Evolutionary conservation across 2,329 filamentous ascomycete species (phyloP), one percentile per base, ranked within the genome.

Genomic region (Exophiala sideris): DNA sequence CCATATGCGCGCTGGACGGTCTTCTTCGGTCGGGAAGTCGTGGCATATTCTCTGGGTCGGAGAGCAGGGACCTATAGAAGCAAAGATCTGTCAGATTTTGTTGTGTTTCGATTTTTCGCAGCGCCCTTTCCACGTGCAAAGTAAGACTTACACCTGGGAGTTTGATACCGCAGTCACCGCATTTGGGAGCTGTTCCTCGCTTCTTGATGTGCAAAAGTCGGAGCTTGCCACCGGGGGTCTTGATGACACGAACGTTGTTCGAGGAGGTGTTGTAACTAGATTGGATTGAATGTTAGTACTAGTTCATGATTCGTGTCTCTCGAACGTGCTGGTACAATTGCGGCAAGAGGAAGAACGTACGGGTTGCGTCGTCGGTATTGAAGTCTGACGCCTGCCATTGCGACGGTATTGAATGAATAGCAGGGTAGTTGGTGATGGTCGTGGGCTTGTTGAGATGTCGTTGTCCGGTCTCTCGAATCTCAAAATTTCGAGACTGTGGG

Each of bases 151-250:
- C 91, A 78, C 94, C 94, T 74, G 90, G 85, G 72, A 99, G 88
- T 83, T 97, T 97, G 81, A 85, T 85, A 73, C 94, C 94, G 75
- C 95, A 99, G 84, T 99, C 94, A 84, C 95, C 89, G 76, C 94
- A 99, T 85, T 99, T 99, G 74, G 94, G 94, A 65, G 91, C 88
- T 75, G 91, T 95, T 70, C 91, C 94, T 77, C 87, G 89, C 90
- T 99, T 99, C 89, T 97, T 97, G 83, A 96, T 91, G 87, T 99
- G 92, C 70, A 97, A 88, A 75, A 96, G 87, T 76, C 94, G 87
- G 72, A 96, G 86, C 76, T 92, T 85, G 76, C 94, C 94, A 77
- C 94, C 95, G 67, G 95, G 94, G 67, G 94, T 99, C 85, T 94
- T 94, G 79, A 96, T 77, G 72, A 95, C 83, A 75, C 94, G 88